These are phyloP conservation scores for Salix udensis DNA, from an alignment of 345 rosid species.

Conservation along the genomic window DNA sequence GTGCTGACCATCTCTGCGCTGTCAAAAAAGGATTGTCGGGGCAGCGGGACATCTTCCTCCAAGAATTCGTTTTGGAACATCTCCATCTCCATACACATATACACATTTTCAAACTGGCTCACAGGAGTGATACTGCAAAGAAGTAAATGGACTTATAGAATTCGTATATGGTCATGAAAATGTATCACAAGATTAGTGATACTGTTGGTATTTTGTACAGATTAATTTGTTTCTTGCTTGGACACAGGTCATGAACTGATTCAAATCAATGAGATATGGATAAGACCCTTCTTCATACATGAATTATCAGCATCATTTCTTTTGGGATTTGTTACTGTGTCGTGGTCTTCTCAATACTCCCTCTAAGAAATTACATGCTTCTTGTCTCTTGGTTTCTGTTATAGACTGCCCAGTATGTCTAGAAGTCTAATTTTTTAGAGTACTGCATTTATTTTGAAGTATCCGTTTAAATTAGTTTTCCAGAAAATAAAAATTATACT, in stretches of 20 bases:
- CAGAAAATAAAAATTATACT: too few relatives aligned
- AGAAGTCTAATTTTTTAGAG: too few relatives aligned
- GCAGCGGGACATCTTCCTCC: slow-evolving; percentile 7
- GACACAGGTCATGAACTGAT: slow-evolving; percentile 23
- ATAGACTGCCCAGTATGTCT: too few relatives aligned
- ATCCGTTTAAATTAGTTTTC: too few relatives aligned
- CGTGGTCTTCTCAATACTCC: too few relatives aligned
- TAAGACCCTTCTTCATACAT: background rate
- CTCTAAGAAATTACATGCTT: too few relatives aligned
- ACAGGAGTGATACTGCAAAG: slow-evolving; percentile 37
- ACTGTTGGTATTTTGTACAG: slow-evolving; percentile 40
- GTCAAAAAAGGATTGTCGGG: slow-evolving; percentile 17
- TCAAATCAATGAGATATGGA: slow-evolving; percentile 6
- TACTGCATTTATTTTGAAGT: too few relatives aligned
- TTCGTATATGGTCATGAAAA: slow-evolving; percentile 9
- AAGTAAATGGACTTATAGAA: slow-evolving; percentile 22
- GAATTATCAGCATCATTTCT: background rate
- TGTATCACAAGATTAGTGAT: slow-evolving; percentile 21
- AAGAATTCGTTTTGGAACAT: slow-evolving; percentile 8
- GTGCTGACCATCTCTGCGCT: slow-evolving; percentile 17
- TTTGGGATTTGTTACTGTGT: too few relatives aligned
- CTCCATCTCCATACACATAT: slow-evolving; percentile 23
- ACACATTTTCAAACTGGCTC: slow-evolving; percentile 14
- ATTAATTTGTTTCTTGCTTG: slow-evolving; percentile 28
- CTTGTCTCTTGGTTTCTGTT: too few relatives aligned